Percentiles rank a stretch among this genome's conserved stretches.
Evolutionary conservation across 805 yeast species (phyloP).

Genomic region (Groenewaldozyma tartarivorans): DNA sequence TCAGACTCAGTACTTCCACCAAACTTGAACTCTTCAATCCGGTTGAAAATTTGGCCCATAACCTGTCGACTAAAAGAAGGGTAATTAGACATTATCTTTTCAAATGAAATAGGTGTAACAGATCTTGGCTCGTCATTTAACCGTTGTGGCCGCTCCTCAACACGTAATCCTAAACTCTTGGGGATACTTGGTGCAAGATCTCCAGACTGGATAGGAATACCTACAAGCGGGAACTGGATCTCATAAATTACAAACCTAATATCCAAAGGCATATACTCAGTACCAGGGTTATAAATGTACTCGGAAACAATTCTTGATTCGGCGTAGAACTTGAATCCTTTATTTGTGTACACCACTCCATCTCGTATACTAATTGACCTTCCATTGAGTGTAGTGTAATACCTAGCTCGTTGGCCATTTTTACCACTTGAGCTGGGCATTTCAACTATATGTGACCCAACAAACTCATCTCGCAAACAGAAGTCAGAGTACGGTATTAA

Average conservation of each 20-base stretch:
- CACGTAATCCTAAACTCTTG: slow-evolving; percentile 2
- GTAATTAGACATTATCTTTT: slow-evolving; percentile 31
- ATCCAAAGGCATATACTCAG: slow-evolving; percentile 51
- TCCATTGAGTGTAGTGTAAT: slow-evolving; percentile 22
- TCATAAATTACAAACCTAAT: slow-evolving; percentile 46
- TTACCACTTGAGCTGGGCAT: slow-evolving; percentile 17
- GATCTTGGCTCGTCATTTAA: slow-evolving; percentile 7
- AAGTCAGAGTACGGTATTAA: slow-evolving; percentile 37
- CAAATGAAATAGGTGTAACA: slow-evolving; percentile 20
- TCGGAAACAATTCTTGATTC: slow-evolving; percentile 36
- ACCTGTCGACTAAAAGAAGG: slow-evolving; percentile 32
- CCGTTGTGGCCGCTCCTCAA: slow-evolving; percentile 1
- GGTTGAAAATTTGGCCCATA: slow-evolving; percentile 31
- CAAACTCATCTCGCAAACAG: slow-evolving; percentile 51
- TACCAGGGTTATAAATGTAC: slow-evolving; percentile 44
- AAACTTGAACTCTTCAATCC: slow-evolving; percentile 33
- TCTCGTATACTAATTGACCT: slow-evolving; percentile 48
- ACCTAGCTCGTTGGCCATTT: slow-evolving; percentile 17
- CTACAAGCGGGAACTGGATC: slow-evolving; percentile 48
- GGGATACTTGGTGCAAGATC: slow-evolving; percentile 15
- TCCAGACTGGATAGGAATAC: slow-evolving; percentile 26
- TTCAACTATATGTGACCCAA: slow-evolving; percentile 51
- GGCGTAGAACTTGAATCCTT: slow-evolving; percentile 44
- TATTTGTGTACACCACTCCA: slow-evolving; percentile 44
- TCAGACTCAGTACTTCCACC: slow-evolving; percentile 24